Conservation (phyloP, 1,139 yeast genomes). For the Hansenula sp. region DNA sequence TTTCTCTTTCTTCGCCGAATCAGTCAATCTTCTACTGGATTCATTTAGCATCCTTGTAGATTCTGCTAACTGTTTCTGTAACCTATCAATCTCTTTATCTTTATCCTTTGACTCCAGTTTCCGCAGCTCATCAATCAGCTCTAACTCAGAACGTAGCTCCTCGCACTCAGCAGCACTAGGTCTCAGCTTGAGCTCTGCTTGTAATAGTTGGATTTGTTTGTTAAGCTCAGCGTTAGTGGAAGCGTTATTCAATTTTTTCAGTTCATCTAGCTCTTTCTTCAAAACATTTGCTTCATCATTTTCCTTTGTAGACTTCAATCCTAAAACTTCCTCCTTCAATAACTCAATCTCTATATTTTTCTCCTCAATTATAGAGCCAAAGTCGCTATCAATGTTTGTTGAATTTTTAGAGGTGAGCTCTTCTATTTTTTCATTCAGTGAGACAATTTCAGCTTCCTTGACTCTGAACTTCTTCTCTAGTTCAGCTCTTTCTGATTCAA, state of each 20-base stretch:
- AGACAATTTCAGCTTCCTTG: conserved; percentile 23
- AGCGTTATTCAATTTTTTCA: conserved; percentile 6
- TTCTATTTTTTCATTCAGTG: conserved; percentile 23
- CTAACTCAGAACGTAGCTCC: conserved; percentile 20
- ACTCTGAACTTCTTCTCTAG: conserved; percentile 31
- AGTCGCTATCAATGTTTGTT: not conserved
- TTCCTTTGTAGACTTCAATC: conserved; percentile 12
- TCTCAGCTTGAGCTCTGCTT: conserved; percentile 20
- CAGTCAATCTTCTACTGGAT: conserved; percentile 1
- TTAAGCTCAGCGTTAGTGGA: conserved; percentile 16
- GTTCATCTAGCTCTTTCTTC: conserved; percentile 7
- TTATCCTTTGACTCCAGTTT: conserved; percentile 18
- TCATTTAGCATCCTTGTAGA: conserved; percentile 1
- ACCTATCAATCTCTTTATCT: conserved; percentile 17
- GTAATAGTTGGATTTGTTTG: conserved; percentile 16
- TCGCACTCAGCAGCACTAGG: conserved; percentile 13
- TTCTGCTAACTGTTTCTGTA: conserved; percentile 11
- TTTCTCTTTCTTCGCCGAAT: not conserved
- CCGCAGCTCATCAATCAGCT: conserved; percentile 17
- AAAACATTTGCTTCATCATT: conserved; percentile 8
- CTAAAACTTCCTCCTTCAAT: conserved; percentile 25
- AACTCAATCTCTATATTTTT: conserved; percentile 25
- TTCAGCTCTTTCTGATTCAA: conserved; percentile 21
- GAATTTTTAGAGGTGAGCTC: not conserved
- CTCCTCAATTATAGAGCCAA: conserved; percentile 16